These are phyloP conservation scores for Gremmenia infestans DNA, from an alignment of 2,329 filamentous ascomycete genomes.

Conservation along the genomic window DNA sequence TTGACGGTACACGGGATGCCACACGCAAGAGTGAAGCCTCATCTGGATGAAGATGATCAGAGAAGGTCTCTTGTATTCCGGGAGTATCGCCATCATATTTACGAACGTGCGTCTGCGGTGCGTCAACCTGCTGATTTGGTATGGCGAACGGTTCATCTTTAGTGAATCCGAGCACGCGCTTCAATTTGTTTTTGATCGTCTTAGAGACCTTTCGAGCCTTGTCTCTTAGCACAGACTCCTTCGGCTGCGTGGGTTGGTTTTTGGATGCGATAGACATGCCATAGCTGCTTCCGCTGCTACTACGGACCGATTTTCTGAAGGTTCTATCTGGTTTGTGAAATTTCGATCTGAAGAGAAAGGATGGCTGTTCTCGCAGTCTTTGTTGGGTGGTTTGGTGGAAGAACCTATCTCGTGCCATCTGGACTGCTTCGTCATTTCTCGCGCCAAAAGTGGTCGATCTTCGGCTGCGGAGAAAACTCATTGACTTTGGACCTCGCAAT, in stretches of 20 bases:
- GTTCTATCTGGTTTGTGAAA: conserved; percentile 24
- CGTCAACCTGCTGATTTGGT: conserved; percentile 49
- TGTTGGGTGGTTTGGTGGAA: conserved; percentile 34
- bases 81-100: conserved; percentile 22
- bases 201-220: conserved; percentile 59
- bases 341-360: conserved; percentile 40
- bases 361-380: conserved; percentile 38
- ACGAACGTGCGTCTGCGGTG: conserved; percentile 32
- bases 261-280: conserved; percentile 30
- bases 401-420: conserved; percentile 35
- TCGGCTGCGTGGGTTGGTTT: conserved; percentile 18
- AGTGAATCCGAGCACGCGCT: conserved; percentile 47
- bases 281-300: conserved; percentile 37
- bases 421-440: conserved; percentile 34
- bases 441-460: conserved; percentile 21
- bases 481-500: conserved; percentile 48
- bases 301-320: conserved; percentile 48
- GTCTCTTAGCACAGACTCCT: conserved; percentile 38
- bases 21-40: conserved; percentile 45
- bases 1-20: conserved; percentile 43
- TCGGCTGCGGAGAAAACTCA: conserved; percentile 44
- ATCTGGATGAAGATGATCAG: conserved; percentile 34
- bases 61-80: conserved; percentile 30
- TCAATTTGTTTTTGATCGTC: conserved; percentile 57
- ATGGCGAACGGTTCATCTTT: conserved; percentile 34